Evolutionary conservation across 768 basidiomycete species (phyloP).

Genomic region (Kwoniella newhampshirensis): DNA sequence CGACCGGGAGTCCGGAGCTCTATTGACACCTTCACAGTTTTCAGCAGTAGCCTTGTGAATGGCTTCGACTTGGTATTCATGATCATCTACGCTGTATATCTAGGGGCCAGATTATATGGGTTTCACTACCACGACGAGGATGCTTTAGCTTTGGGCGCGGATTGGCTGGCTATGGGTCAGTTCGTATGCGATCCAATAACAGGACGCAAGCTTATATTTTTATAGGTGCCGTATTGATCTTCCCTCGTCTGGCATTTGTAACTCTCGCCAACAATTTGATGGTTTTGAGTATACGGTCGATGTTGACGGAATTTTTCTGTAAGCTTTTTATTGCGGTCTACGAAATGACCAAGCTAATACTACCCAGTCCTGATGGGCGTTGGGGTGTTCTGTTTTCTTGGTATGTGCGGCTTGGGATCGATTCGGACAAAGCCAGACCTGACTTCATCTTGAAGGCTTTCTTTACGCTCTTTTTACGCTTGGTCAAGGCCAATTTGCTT

Average conservation of each 20-base stretch:
- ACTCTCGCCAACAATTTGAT: constrained; percentile 66
- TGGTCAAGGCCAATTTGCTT: constrained; percentile 55
- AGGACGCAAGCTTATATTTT: background rate
- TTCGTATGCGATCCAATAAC: background rate
- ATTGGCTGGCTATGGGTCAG: constrained; percentile 75
- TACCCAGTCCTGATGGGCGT: constrained; percentile 49
- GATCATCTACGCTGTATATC: constrained; percentile 74
- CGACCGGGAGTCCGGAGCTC: background rate
- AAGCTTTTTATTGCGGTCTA: constrained; percentile 6
- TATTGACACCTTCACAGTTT: constrained; percentile 25
- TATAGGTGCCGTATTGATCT: constrained; percentile 72
- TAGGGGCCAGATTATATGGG: constrained; percentile 74
- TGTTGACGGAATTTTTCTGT: constrained; percentile 79
- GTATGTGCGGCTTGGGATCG: constrained; percentile 10
- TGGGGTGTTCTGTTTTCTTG: constrained; percentile 64
- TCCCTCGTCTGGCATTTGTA: constrained; percentile 88
- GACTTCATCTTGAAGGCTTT: constrained; percentile 58
- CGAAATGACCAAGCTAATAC: background rate
- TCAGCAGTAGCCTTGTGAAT: constrained; percentile 58
- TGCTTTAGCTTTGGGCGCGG: constrained; percentile 71
- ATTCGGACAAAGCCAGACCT: background rate
- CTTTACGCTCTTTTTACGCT: constrained; percentile 91
- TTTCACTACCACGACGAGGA: constrained; percentile 64
- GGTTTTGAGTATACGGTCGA: constrained; percentile 65
- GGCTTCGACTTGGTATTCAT: constrained; percentile 93